These are phyloP conservation scores for Lycium barbarum DNA, from an alignment of 257 asterid genomes.

Conservation along the genomic window DNA sequence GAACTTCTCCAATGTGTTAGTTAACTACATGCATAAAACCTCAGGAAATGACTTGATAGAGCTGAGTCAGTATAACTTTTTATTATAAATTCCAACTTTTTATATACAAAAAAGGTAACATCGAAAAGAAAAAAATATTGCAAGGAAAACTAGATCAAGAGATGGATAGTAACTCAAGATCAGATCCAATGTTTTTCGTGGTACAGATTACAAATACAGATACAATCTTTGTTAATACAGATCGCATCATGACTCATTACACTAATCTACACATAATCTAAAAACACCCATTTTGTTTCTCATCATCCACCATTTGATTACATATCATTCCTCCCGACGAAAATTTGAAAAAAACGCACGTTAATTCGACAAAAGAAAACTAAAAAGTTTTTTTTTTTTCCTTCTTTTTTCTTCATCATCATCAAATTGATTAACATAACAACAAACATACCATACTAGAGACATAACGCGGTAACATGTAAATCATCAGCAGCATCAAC, in stretches of 20 bases:
- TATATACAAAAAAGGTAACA: neutral
- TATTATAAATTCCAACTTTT: constrained; percentile 16
- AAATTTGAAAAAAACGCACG: neutral
- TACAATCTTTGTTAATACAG: constrained; percentile 34
- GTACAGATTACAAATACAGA: constrained; percentile 30
- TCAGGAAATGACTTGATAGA: neutral
- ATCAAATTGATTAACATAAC: constrained; percentile 13
- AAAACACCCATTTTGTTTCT: constrained; percentile 27
- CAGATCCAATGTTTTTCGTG: constrained; percentile 29
- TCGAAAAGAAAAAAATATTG: neutral
- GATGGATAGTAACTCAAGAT: constrained; percentile 11
- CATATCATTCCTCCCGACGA: constrained; percentile 16
- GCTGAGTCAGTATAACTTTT: neutral
- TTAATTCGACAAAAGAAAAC: constrained; percentile 17
- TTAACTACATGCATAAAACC: neutral
- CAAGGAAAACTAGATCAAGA: constrained; percentile 17
- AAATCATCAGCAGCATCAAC: constrained; percentile 31
- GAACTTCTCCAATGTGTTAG: neutral
- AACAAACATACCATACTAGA: neutral
- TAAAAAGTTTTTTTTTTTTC: neutral
- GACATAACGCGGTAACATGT: constrained; percentile 32
- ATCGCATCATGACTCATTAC: constrained; percentile 25
- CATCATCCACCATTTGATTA: neutral
- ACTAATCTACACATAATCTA: constrained; percentile 33
- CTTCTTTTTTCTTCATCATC: neutral